These are phyloP conservation scores for Lactifluus pinguis DNA, from an alignment of 768 basidiomycete genomes.

Conservation along the genomic window DNA sequence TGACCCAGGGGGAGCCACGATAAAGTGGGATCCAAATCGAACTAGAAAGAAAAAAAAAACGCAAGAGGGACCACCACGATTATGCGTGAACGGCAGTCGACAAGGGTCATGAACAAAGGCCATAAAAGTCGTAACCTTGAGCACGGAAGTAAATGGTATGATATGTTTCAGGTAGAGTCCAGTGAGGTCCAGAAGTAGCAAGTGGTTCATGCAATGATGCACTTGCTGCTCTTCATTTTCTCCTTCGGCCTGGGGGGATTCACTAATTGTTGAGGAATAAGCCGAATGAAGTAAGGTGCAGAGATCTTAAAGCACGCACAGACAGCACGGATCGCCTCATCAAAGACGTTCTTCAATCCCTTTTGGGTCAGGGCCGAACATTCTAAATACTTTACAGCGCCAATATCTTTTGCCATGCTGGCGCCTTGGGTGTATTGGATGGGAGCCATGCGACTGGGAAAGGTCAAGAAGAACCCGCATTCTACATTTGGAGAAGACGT, in stretches of 20 bases:
- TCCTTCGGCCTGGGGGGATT: conserved; percentile 61
- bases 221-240: conserved; percentile 43
- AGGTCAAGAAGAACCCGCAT: not conserved
- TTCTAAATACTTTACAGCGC: conserved; percentile 92
- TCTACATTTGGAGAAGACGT: conserved; percentile 19
- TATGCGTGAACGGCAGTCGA: conserved; percentile 23
- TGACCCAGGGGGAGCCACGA: not conserved
- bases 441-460: conserved; percentile 75
- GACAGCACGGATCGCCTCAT: conserved; percentile 96
- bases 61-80: conserved; percentile 13
- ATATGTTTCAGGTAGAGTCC: conserved; percentile 33
- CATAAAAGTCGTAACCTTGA: conserved; percentile 58
- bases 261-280: conserved; percentile 35
- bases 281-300: not conserved
- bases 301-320: conserved; percentile 43
- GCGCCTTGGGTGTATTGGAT: conserved; percentile 90
- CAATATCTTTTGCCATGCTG: conserved; percentile 86
- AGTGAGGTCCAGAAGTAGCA: conserved; percentile 20
- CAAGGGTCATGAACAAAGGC: conserved; percentile 17
- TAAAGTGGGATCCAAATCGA: conserved; percentile 6
- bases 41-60: not conserved
- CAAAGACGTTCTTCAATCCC: conserved; percentile 97
- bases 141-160: conserved; percentile 64
- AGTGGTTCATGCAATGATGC: conserved; percentile 49
- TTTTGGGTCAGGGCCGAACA: conserved; percentile 97